phyloP scores from a whole-genome alignment of 2,329 filamentous ascomycete species.

The Aspergillus ruber region DNA sequence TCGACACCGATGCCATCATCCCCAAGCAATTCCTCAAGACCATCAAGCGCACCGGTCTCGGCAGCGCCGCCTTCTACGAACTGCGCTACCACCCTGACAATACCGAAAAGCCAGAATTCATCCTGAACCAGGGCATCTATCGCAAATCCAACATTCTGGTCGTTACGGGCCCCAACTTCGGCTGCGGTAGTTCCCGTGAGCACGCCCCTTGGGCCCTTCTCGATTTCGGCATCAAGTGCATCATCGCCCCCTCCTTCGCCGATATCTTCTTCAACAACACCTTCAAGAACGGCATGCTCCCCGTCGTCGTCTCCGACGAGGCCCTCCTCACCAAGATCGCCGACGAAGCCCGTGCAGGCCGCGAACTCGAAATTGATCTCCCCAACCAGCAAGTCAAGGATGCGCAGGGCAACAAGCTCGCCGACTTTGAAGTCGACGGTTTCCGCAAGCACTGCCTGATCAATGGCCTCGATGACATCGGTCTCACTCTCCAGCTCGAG shows the following conservation, averaged over 20 bases:
- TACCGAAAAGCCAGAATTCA: conserved; percentile 69
- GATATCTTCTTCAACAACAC: conserved; percentile 99
- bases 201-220: conserved; percentile 96
- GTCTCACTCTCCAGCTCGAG: conserved; percentile 85
- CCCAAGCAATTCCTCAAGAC: conserved; percentile 99
- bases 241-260: conserved; percentile 81
- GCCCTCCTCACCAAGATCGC: conserved; percentile 63
- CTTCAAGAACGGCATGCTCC: conserved; percentile 99
- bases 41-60: conserved; percentile 94
- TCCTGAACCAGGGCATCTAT: conserved; percentile 88
- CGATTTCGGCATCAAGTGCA: conserved; percentile 90
- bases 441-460: conserved; percentile 92
- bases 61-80: conserved; percentile 76
- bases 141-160: conserved; percentile 81
- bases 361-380: conserved; percentile 84
- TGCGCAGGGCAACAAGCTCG: conserved; percentile 65
- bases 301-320: conserved; percentile 66
- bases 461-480: conserved; percentile 93
- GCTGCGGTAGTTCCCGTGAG: conserved; percentile 85
- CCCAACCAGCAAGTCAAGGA: conserved; percentile 77
- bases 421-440: conserved; percentile 78
- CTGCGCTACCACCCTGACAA: conserved; percentile 69
- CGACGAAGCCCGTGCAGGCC: conserved; percentile 68
- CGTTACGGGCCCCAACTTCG: conserved; percentile 88
- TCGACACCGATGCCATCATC: conserved; percentile 99